Evolutionary conservation across 257 asterid genomes (phyloP).

Genomic region (Solanum bukasovii): DNA sequence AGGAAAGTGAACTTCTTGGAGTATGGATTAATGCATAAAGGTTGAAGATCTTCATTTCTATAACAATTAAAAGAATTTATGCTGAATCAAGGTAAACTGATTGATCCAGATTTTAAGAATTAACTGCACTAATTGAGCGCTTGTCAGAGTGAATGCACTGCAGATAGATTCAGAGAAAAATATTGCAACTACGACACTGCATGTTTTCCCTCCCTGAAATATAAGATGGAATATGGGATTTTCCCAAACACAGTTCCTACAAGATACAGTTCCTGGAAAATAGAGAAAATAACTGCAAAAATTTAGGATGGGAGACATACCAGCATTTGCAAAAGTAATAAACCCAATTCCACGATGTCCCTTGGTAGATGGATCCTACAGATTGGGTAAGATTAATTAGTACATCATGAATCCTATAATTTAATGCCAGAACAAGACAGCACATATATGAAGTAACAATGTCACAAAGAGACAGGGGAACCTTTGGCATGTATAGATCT

Average conservation of each 20-base stretch:
- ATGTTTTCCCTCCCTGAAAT: not conserved
- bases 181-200: not conserved
- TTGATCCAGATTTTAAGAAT: not conserved
- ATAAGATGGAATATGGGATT: not conserved
- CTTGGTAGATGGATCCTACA: conserved; percentile 78
- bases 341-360: conserved; percentile 99
- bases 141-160: not conserved
- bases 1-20: not conserved
- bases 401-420: not conserved
- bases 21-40: not conserved
- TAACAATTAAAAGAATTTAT: not conserved
- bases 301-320: conserved; percentile 17
- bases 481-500: conserved; percentile 98
- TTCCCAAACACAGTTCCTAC: not conserved
- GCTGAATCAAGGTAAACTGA: not conserved
- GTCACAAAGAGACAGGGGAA: conserved; percentile 5
- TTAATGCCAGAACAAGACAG: not conserved
- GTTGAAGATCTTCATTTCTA: not conserved
- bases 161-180: not conserved
- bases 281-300: not conserved
- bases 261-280: not conserved
- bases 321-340: conserved; percentile 77
- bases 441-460: not conserved
- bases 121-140: not conserved
- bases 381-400: not conserved